Evolutionary conservation across 257 asterid genomes (phyloP).

Genomic region (Capsicum rhomboideum): DNA sequence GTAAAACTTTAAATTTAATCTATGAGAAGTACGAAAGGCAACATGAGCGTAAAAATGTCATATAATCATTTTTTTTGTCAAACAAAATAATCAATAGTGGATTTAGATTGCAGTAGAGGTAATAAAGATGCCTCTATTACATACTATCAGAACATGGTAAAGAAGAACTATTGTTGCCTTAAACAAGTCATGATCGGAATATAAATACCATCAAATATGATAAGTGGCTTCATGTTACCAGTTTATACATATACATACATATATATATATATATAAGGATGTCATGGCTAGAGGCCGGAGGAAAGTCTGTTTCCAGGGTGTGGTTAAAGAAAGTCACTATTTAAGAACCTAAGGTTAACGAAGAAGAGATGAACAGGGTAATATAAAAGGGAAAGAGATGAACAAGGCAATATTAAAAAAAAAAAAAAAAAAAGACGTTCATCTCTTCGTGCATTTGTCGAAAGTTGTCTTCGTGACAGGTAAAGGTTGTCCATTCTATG

Average conservation of each 20-base stretch:
- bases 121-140: neutral
- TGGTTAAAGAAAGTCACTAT: too few relatives aligned
- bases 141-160: neutral
- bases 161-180: neutral
- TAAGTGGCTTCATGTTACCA: neutral
- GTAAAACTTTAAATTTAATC: neutral
- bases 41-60: neutral
- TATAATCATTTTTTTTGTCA: neutral
- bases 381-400: too few relatives aligned
- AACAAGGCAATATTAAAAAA: too few relatives aligned
- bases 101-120: neutral
- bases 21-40: neutral
- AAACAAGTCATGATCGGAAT: neutral
- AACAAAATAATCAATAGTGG: neutral
- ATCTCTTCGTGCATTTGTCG: too few relatives aligned
- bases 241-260: neutral
- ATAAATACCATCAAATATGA: neutral
- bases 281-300: too few relatives aligned
- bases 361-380: too few relatives aligned
- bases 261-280: too few relatives aligned
- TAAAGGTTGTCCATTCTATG: too few relatives aligned
- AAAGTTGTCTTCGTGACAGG: too few relatives aligned
- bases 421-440: too few relatives aligned
- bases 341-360: too few relatives aligned
- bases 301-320: too few relatives aligned